Base-by-base conservation (phyloP, 1,284 basidiomycete genomes). In the Ganoderma multipileum region DNA sequence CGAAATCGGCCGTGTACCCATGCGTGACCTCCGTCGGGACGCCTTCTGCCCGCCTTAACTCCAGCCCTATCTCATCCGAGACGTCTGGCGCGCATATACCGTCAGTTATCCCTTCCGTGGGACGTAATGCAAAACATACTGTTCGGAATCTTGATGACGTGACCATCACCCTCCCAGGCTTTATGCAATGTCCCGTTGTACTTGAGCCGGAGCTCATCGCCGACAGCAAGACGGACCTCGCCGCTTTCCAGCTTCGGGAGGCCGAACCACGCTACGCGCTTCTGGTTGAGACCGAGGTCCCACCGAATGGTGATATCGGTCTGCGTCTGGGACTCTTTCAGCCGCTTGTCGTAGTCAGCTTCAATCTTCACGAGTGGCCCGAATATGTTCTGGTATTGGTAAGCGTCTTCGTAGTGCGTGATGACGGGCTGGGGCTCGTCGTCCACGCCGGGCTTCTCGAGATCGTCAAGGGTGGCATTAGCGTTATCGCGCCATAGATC, bases 71-170 rank as follows among this genome's bases (percentile, higher is more conserved):
- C 82, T 99, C 98, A 80, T 99, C 98, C 18, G 97, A 98, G 18
- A 98, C 92, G 79, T 98, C 96, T 97, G 74, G 23, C 68, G 41
- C 65, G 69, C 80, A 65, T 67, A 67, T 59, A 52, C 23, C 30
- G 77, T 76, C 23, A 76, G 33, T 60, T 57, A 59, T 39, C 38
- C 26, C 41, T 14, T 20, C 54, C 20, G 38, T 61, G 38, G 36
- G 28, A 60, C 67, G 28, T 20, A 16, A 66, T 60, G 67, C 23
- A 39, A 38, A 42, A 81, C 88, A 75, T 76, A 98, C 96, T 99
- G 83, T 99, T 99, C n/a, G 97, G 97, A 67, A 99, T 96, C 85
- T 99, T 99, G 84, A 99, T 92, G 72, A 99, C 98, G 81, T 98
- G 96, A 0, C 98, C 97, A 26, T 97, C 93, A 1, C 97, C 97